phyloP scores from a whole-genome alignment of 106 monocot genomes.

The Alisma plantagoaquatica region DNA sequence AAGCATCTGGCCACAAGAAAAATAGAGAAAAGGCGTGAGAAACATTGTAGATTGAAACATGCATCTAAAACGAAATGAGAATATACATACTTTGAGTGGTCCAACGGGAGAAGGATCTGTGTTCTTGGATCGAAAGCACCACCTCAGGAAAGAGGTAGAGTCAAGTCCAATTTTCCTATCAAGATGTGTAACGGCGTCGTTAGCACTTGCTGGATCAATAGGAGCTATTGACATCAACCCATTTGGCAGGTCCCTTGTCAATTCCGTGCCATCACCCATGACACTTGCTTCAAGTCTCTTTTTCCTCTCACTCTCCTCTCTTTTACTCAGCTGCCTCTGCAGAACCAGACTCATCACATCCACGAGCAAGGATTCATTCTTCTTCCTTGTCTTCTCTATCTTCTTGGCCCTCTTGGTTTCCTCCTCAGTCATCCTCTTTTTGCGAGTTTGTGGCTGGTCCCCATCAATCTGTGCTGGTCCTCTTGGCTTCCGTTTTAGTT shows the following conservation, averaged over 20 bases:
- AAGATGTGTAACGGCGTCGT: background rate
- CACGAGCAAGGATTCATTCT: slow-evolving; percentile 5
- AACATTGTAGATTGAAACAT: background rate
- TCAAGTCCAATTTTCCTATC: slow-evolving; percentile 17
- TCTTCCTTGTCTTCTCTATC: slow-evolving; percentile 12
- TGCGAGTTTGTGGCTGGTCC: background rate
- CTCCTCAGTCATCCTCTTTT: slow-evolving; percentile 4
- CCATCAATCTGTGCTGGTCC: no score
- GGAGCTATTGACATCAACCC: slow-evolving; percentile 75
- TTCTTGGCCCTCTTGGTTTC: background rate
- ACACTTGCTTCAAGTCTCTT: background rate
- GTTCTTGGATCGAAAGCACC: slow-evolving; percentile 85
- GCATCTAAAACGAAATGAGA: background rate
- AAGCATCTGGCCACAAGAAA: slow-evolving; percentile 20
- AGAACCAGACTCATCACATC: slow-evolving; percentile 14
- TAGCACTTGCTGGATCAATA: background rate
- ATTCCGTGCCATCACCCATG: background rate
- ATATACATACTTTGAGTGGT: slow-evolving; percentile 27
- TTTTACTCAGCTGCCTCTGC: slow-evolving; percentile 12
- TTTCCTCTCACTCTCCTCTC: slow-evolving; percentile 9
- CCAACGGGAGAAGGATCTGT: slow-evolving; percentile 36
- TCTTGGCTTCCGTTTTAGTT: slow-evolving; percentile 4
- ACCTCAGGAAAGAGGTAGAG: slow-evolving; percentile 11
- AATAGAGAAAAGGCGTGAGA: background rate
- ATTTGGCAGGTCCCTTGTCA: slow-evolving; percentile 35